Evolutionary conservation across 441 rosid species (phyloP), one percentile per base, ranked within the genome.

Genomic region (Sinapis alba): DNA sequence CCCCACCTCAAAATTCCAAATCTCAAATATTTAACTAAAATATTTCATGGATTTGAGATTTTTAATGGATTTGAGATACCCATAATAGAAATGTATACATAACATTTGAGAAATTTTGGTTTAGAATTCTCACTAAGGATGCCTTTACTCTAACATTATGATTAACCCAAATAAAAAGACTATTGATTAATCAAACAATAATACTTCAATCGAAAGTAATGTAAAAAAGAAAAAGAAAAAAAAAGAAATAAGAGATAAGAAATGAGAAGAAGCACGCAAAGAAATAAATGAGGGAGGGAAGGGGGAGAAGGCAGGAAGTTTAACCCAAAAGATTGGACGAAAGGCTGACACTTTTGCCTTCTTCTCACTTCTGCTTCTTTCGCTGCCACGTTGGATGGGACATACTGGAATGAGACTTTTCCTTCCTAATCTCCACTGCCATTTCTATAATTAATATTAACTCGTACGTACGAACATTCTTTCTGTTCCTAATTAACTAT

Each of bases 271-370:
- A 74, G 72, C 82, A 78, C 82, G 82, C 82, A 78, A 78, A 16
- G 82, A 73, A 78, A 64, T 78, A 78, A 78, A 78, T 78, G 82
- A 74, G 30, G 66, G 53, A 50, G 20, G 30, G 66, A 43, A 50
- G 20, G 26, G 65, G 71, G 66, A 54, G 56, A 47, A 51, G 58
- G 70, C 71, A 62, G 78, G 50, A 78, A 73, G 78, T 63, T 78
- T 73, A 73, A 78, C 81, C 78, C 78, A 73, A 73, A 73, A 78
- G 74, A 78, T 73, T 78, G 81, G 81, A 78, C 71, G 68, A 67
- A 73, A 73, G 78, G 78, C 82, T 78, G 82, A 78, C 81, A 78
- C 50, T 73, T 73, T 73, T 73, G 50, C 75, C 45, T 68, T 68
- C 11, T 57, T 63, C 59, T 77, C 63, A 26, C 34, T 65, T 72